Conservation (phyloP, 768 basidiomycete species). For the Pleurotus djamor region DNA sequence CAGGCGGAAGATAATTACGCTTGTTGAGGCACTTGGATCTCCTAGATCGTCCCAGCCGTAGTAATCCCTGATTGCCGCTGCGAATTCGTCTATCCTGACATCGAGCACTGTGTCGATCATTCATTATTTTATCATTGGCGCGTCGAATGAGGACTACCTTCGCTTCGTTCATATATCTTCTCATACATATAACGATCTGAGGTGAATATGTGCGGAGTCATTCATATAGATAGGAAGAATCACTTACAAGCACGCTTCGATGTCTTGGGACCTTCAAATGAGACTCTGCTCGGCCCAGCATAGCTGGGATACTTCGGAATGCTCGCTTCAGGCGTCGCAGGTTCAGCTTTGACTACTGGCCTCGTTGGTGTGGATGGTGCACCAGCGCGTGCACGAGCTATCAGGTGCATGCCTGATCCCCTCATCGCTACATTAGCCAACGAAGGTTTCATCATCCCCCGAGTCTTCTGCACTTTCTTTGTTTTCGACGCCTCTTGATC, state of each 20-base stretch:
- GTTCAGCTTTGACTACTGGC: slow-evolving; percentile 11
- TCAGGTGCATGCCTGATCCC: slow-evolving; percentile 14
- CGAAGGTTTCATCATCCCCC: slow-evolving; percentile 23
- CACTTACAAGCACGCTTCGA: slow-evolving; percentile 58
- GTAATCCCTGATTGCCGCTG: slow-evolving; percentile 64
- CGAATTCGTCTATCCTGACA: slow-evolving; percentile 83
- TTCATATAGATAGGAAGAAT: neutral
- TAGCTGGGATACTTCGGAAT: slow-evolving; percentile 12
- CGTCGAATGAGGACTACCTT: slow-evolving; percentile 43
- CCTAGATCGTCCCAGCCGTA: slow-evolving; percentile 75
- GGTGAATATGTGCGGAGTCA: neutral
- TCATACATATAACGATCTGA: slow-evolving; percentile 94
- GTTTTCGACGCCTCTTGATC: slow-evolving; percentile 32
- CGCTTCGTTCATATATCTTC: slow-evolving; percentile 79
- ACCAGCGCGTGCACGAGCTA: slow-evolving; percentile 13
- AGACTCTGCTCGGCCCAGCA: slow-evolving; percentile 24
- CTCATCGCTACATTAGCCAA: slow-evolving; percentile 28
- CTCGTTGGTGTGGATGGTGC: slow-evolving; percentile 10
- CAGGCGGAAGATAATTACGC: slow-evolving; percentile 21
- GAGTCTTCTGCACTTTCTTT: slow-evolving; percentile 27
- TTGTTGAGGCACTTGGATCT: slow-evolving; percentile 56
- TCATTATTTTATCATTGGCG: neutral
- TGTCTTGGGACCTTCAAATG: slow-evolving; percentile 37
- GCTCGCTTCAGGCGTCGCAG: slow-evolving; percentile 34
- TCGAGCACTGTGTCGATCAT: slow-evolving; percentile 60